These are phyloP conservation scores for Dimargaris xerosporica DNA, from an alignment of 192 early-diverging fungal species.

Conservation along the genomic window DNA sequence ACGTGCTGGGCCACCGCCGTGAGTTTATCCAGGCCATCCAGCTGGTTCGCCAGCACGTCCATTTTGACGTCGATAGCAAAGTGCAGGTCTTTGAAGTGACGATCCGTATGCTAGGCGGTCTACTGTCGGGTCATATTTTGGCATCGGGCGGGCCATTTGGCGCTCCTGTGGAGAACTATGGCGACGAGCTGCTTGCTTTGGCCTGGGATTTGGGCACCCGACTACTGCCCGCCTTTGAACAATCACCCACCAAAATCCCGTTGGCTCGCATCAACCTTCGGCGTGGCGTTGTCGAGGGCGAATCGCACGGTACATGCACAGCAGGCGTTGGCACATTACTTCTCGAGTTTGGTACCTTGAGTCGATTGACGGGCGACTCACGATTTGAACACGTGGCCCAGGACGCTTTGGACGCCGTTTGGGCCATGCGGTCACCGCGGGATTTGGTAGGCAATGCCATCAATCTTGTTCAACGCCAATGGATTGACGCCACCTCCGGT, in stretches of 20 bases:
- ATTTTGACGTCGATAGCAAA: slow-evolving; percentile 67
- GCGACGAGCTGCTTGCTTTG: slow-evolving; percentile 59
- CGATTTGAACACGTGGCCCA: slow-evolving; percentile 58
- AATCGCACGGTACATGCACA: slow-evolving; percentile 59
- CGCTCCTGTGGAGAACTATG: slow-evolving; percentile 45
- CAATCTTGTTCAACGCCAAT: slow-evolving; percentile 48
- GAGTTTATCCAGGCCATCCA: slow-evolving; percentile 50
- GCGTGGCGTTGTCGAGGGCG: slow-evolving; percentile 46
- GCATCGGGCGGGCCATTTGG: slow-evolving; percentile 49
- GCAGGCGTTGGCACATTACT: slow-evolving; percentile 85
- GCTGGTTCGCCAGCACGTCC: slow-evolving; percentile 41
- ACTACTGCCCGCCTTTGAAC: slow-evolving; percentile 75
- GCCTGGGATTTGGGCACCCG: slow-evolving; percentile 70
- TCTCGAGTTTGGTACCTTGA: slow-evolving; percentile 85
- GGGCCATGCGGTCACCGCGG: slow-evolving; percentile 55
- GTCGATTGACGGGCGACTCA: slow-evolving; percentile 62
- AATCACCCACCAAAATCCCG: slow-evolving; percentile 64
- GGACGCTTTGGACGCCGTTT: slow-evolving; percentile 56
- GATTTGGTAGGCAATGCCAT: slow-evolving; percentile 77
- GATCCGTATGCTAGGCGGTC: slow-evolving; percentile 76
- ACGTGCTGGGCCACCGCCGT: slow-evolving; percentile 46
- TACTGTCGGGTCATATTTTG: slow-evolving; percentile 78
- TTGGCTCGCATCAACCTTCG: slow-evolving; percentile 69
- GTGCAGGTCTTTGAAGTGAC: slow-evolving; percentile 95
- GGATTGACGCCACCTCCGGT: slow-evolving; percentile 53